A percentile compares a stretch with the other conserved stretches of the same genome.
Conservation (phyloP, 805 yeast genomes). For the Teunomyces tritomae region DNA sequence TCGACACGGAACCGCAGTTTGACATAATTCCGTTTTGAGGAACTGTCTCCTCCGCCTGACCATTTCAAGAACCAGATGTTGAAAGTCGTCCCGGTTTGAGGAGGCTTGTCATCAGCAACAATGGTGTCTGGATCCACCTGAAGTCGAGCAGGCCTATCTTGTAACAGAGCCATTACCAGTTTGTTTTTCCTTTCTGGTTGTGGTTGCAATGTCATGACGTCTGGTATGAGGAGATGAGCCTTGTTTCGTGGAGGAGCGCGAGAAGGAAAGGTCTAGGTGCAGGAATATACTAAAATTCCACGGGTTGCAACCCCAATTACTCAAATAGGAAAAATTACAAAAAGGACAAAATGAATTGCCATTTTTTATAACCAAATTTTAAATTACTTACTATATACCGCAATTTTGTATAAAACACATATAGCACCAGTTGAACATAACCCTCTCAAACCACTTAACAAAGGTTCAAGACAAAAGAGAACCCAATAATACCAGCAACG, state of each 20-base stretch:
- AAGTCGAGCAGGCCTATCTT: constrained; percentile 55
- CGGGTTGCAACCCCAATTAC: background rate
- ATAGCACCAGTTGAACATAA: background rate
- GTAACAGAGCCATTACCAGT: background rate
- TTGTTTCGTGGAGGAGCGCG: background rate
- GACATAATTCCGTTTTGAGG: constrained; percentile 43
- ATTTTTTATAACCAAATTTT: background rate
- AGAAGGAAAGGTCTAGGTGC: background rate
- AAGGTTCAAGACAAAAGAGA: constrained; percentile 31
- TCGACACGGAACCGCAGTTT: constrained; percentile 60
- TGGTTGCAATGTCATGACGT: background rate
- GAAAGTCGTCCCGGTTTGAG: constrained; percentile 76
- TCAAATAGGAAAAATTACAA: background rate
- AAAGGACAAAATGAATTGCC: background rate
- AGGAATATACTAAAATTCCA: background rate
- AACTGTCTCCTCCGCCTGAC: constrained; percentile 68
- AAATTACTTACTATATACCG: constrained; percentile 1
- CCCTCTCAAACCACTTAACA: constrained; percentile 1
- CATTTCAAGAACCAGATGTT: constrained; percentile 88
- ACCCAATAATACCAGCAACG: constrained; percentile 35
- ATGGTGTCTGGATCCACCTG: constrained; percentile 66
- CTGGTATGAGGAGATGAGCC: background rate
- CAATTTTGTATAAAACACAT: background rate
- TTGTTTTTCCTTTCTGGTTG: background rate
- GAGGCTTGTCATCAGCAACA: constrained; percentile 61